Percentiles rank a stretch among this genome's conserved stretches.
phyloP scores from a whole-genome alignment of 176 grass and related monocot genomes.

The Oryza glumipatula region DNA sequence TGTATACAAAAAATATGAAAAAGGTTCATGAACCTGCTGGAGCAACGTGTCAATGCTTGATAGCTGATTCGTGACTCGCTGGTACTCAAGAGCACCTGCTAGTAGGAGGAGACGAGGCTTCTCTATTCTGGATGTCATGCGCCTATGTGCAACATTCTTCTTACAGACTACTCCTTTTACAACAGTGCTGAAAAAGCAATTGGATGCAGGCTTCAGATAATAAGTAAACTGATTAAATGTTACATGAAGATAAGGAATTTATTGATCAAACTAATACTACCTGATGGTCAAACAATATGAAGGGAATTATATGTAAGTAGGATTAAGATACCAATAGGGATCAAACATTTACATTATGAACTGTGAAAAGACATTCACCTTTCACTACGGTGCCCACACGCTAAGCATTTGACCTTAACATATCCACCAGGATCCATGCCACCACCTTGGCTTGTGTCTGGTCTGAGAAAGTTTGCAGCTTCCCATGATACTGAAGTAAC shows the following conservation, averaged over 20 bases:
- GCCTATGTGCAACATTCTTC: conserved; percentile 95
- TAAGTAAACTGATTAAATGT: conserved; percentile 26
- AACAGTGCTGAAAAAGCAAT: conserved; percentile 75
- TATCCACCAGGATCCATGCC: conserved; percentile 93
- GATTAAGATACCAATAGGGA: neutral
- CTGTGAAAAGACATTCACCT: conserved; percentile 58
- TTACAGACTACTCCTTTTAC: conserved; percentile 96
- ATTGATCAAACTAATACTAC: neutral
- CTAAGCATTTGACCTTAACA: conserved; percentile 97
- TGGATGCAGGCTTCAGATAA: conserved; percentile 40
- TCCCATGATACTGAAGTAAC: conserved; percentile 83
- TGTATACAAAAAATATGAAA: conserved; percentile 35
- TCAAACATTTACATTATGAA: conserved; percentile 29
- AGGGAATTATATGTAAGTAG: conserved; percentile 19
- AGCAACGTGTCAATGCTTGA: conserved; percentile 98
- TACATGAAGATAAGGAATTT: conserved; percentile 20
- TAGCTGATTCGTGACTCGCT: conserved; percentile 81
- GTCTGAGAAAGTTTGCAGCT: conserved; percentile 85
- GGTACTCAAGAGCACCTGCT: conserved; percentile 93
- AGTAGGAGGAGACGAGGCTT: conserved; percentile 88
- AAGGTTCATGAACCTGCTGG: conserved; percentile 73
- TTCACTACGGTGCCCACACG: conserved; percentile 71
- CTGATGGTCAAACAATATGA: conserved; percentile 13
- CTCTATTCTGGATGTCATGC: conserved; percentile 85
- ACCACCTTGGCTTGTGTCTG: conserved; percentile 77